phyloP scores from a whole-genome alignment of 2,329 filamentous ascomycete genomes.

The Sphaceloma murrayae region DNA sequence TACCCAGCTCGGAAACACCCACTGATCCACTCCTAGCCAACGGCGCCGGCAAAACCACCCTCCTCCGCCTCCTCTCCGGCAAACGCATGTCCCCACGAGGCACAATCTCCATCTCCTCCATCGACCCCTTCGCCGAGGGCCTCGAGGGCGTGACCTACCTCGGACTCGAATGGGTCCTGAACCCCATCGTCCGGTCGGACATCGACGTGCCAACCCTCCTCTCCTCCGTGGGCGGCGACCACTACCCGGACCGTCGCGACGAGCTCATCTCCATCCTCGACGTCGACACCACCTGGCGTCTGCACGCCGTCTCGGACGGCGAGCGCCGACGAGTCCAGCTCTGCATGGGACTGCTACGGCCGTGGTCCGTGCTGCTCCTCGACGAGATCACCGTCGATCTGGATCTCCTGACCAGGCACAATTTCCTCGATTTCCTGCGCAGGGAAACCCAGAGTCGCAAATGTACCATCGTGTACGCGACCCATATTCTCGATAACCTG shows the following conservation, averaged over 20 bases:
- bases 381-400: conserved; percentile 97
- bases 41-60: conserved; percentile 92
- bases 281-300: conserved; percentile 84
- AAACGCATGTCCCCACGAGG: conserved; percentile 78
- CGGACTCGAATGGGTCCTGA: conserved; percentile 94
- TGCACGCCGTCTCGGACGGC: conserved; percentile 91
- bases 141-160: conserved; percentile 95
- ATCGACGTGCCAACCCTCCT: conserved; percentile 85
- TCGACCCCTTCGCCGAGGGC: conserved; percentile 83
- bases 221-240: conserved; percentile 73
- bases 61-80: conserved; percentile 85
- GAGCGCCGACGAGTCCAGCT: conserved; percentile 87
- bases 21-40: conserved; percentile 51
- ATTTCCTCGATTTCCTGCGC: conserved; percentile 80
- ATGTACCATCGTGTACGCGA: conserved; percentile 94
- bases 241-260: conserved; percentile 71
- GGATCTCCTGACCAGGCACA: conserved; percentile 72
- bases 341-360: conserved; percentile 86
- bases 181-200: conserved; percentile 90
- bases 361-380: conserved; percentile 82
- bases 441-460: conserved; percentile 70
- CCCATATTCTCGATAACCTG: conserved; percentile 92
- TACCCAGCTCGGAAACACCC: neutral
- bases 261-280: conserved; percentile 82
- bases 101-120: conserved; percentile 66